Evolutionary conservation across 495 filamentous ascomycete species (phyloP), one percentile per base, ranked within the genome.

Genomic region (Neurospora sp.): DNA sequence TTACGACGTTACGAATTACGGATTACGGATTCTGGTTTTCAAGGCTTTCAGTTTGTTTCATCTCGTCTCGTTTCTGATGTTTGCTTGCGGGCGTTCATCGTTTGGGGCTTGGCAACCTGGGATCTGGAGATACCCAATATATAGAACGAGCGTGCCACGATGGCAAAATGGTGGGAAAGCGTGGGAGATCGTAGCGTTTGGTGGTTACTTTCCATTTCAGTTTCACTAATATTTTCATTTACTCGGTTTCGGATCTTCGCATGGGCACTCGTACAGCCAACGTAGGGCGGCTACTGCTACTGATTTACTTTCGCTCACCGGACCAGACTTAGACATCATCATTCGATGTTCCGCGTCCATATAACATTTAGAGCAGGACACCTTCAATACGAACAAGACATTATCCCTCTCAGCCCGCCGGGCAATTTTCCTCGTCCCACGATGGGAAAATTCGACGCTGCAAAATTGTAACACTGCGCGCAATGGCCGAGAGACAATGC

Each of bases 401-500:
- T 59, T 59, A 45, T 27, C 48, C 18, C 22, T 27, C 44, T 59
- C 22, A 59, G 48, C 48, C 48, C 48, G 31, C 48, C 1, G 22
- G 48, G 48, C 48, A 59, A 59, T 59, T 59, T 59, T 59, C 10
- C 48, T 14, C 48, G 48, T 27, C 48, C 2, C 22, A 27, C 5
- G 22, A 59, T 2, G 22, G 22, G 10, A 59, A 31, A 59, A 27
- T 59, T 22, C 22, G 48, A 59, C 10, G 22, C 4, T 16, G 5
- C 20, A 27, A 27, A 27, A 14, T 27, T 59, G 48, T 22, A 7
- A 31, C 6, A 31, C 10, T 59, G 22, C 48, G 22, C 48, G 48
- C 20, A 59, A 59, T 6, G 22, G 48, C 48, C 48, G 1, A 31
- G 4, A 5, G 10, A 27, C 20, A 5, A 31, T 97, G 91, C 9